Base-by-base conservation (phyloP, 441 rosid genomes). In the Populus hybrid region DNA sequence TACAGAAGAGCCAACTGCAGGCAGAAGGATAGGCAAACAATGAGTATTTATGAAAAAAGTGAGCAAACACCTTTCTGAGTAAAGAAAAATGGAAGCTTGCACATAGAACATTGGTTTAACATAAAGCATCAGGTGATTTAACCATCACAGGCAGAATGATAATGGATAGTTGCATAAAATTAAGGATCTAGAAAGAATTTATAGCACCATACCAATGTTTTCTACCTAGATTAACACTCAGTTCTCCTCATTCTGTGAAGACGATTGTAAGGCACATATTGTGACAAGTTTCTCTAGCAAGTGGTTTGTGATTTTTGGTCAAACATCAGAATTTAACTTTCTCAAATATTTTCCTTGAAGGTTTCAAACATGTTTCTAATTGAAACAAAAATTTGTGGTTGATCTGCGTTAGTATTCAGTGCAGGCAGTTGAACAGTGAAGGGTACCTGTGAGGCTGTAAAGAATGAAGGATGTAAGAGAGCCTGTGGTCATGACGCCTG, bases 401-500 rank as follows among this genome's bases (percentile, higher is more conserved):
- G 59, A 74, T n/a, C n/a, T n/a, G n/a, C n/a, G n/a, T 4, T 9
- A 68, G 76, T 31, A 61, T 56, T 38, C 67, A 45, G 31, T 42
- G 38, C 66, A 70, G 21, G 67, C 61, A 74, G 16, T 67, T 26
- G 74, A 56, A 40, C 64, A 59, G 28, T 36, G 61, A 77, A 73
- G 69, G 45, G 28, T 84, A 94, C 99, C 98, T 74, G 98, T 94
- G 82, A 92, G 97, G 79, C 98, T 94, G 68, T 95, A 94, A 73
- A 95, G 97, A 79, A 95, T 94, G 90, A 95, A 95, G 78, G 99
- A 94, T 63, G 98, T 95, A 73, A 95, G 97, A 63, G 95, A 83
- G 42, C 99, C 99, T 0, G 91, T 87, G 0, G 97, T 90, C 95
- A 94, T 78, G 83, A 86, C 79, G 84, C 99, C 98, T 50, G 75